phyloP scores from a whole-genome alignment of 495 filamentous ascomycete species.

The Darksidea phi region DNA sequence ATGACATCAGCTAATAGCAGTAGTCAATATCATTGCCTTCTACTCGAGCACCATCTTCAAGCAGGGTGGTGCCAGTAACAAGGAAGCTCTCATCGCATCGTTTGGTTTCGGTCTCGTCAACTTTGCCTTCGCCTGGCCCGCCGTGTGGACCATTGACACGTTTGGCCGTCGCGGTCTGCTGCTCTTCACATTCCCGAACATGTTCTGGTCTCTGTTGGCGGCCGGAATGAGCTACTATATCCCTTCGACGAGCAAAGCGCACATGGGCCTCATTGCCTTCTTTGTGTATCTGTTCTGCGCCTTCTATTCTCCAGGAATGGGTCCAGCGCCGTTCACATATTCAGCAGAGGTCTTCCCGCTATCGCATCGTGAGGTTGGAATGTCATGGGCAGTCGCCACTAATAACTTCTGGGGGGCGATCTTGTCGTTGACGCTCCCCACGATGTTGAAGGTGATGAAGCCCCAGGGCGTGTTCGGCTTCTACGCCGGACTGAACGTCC shows the following conservation, averaged over 20 bases:
- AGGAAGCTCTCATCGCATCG: conserved; percentile 65
- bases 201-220: conserved; percentile 75
- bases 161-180: conserved; percentile 74
- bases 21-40: conserved; percentile 77
- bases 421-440: conserved; percentile 64
- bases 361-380: conserved; percentile 67
- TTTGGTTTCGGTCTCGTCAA: conserved; percentile 81
- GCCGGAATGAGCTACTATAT: conserved; percentile 72
- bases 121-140: conserved; percentile 80
- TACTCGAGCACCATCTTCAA: conserved; percentile 75
- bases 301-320: conserved; percentile 79
- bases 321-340: conserved; percentile 81
- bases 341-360: conserved; percentile 76
- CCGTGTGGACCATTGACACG: conserved; percentile 81
- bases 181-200: conserved; percentile 81
- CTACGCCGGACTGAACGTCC: conserved; percentile 56
- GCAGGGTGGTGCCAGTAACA: conserved; percentile 57
- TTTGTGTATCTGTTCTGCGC: conserved; percentile 70
- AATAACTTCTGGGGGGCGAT: conserved; percentile 67
- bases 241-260: conserved; percentile 50
- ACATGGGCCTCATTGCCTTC: conserved; percentile 62
- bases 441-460: conserved; percentile 49
- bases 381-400: conserved; percentile 70
- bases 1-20: conserved; percentile 2
- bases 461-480: conserved; percentile 47